A percentile compares a stretch with the other conserved stretches of the same genome.
Evolutionary conservation across 306 rosid species (phyloP).

Genomic region (Vigna radiata): DNA sequence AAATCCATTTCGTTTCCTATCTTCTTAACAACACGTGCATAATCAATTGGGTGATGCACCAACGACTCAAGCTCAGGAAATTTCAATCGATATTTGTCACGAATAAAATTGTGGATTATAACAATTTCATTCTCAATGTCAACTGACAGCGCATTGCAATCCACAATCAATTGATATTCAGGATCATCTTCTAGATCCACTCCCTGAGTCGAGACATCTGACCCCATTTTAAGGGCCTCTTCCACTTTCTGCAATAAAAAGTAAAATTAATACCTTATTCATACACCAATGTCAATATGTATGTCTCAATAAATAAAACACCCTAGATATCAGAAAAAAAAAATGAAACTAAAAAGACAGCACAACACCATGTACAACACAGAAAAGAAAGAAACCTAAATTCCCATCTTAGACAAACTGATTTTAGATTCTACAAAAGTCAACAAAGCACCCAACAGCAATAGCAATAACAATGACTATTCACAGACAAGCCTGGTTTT

Average conservation of each 20-base stretch:
- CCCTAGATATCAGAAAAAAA: neutral
- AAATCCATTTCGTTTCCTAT: conserved; percentile 93
- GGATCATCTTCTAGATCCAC: conserved; percentile 91
- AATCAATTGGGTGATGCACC: conserved; percentile 95
- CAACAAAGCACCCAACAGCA: neutral
- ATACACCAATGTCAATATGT: conserved; percentile 32
- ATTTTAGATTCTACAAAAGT: conserved; percentile 20
- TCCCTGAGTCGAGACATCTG: conserved; percentile 64
- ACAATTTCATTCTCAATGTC: conserved; percentile 96
- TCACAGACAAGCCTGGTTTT: neutral
- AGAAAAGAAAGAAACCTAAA: conserved; percentile 16
- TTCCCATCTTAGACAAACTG: conserved; percentile 14
- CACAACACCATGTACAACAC: neutral
- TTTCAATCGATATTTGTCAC: conserved; percentile 90
- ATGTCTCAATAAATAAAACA: conserved; percentile 23
- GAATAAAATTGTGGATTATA: conserved; percentile 88
- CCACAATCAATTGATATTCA: conserved; percentile 92
- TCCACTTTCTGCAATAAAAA: conserved; percentile 83
- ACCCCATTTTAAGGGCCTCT: conserved; percentile 74
- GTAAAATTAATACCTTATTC: conserved; percentile 28
- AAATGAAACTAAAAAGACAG: neutral
- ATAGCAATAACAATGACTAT: neutral
- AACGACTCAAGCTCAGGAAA: conserved; percentile 97
- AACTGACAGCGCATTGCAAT: conserved; percentile 87
- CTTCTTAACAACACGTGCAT: conserved; percentile 96